phyloP scores from a whole-genome alignment of 495 filamentous ascomycete species.

The Filosporella fistucella region DNA sequence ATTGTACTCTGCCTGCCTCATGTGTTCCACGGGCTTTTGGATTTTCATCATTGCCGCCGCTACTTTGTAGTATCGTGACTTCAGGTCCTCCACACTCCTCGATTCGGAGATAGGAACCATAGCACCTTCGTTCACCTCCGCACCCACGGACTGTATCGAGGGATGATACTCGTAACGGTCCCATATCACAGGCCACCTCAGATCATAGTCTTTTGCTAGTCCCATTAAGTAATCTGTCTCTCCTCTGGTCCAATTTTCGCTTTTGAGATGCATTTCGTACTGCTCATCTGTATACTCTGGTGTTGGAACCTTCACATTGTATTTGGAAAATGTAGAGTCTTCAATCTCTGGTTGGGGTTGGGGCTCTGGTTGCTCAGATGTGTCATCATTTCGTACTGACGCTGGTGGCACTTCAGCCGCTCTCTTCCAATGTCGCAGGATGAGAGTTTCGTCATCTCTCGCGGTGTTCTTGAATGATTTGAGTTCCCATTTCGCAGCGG shows the following conservation, averaged over 20 bases:
- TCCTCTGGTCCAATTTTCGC: conserved; percentile 76
- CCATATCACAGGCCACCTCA: conserved; percentile 87
- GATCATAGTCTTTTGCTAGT: conserved; percentile 67
- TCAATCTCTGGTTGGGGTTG: conserved; percentile 30
- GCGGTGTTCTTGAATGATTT: conserved; percentile 52
- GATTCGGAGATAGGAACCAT: conserved; percentile 38
- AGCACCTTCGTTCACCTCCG: conserved; percentile 30
- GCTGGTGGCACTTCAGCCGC: conserved; percentile 30
- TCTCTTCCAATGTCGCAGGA: conserved; percentile 64
- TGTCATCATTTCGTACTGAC: conserved; percentile 17
- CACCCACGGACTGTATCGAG: conserved; percentile 35
- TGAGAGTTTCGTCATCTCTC: conserved; percentile 41
- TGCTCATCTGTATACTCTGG: conserved; percentile 82
- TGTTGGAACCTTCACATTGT: conserved; percentile 69
- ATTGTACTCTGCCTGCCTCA: conserved; percentile 77
- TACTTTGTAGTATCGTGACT: conserved; percentile 83
- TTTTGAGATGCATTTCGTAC: conserved; percentile 71
- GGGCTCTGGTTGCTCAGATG: conserved; percentile 6
- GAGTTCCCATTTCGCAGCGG: conserved; percentile 51
- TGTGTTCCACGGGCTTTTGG: conserved; percentile 74
- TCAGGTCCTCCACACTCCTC: conserved; percentile 84
- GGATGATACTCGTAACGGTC: conserved; percentile 85
- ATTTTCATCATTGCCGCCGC: conserved; percentile 81
- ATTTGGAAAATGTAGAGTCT: conserved; percentile 66
- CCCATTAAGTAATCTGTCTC: conserved; percentile 89